phyloP scores from a whole-genome alignment of 163 green algal species.

The Chloromonas sp. region DNA sequence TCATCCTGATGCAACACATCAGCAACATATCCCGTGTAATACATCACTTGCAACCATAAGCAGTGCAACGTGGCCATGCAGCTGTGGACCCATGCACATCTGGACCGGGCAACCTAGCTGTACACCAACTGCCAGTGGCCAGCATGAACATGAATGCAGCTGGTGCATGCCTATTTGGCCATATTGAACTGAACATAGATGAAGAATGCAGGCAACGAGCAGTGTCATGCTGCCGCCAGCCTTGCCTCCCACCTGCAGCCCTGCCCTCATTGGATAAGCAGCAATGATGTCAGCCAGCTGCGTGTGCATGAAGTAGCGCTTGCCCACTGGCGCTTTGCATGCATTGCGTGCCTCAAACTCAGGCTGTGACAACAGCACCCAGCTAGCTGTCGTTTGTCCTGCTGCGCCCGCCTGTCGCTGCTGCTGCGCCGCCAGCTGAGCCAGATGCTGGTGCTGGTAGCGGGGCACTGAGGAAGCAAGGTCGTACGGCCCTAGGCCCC shows the following conservation, averaged over 20 bases:
- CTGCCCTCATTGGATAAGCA: slow-evolving; percentile 63
- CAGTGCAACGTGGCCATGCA: no score
- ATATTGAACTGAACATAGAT: no score
- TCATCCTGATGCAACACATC: slow-evolving; percentile 25
- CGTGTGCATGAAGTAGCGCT: slow-evolving; percentile 90
- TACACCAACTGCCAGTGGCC: no score
- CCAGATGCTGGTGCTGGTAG: not conserved
- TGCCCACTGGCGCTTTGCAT: slow-evolving; percentile 62
- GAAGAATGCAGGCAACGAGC: no score
- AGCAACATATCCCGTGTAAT: not conserved
- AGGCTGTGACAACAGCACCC: slow-evolving; percentile 42
- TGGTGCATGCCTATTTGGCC: no score
- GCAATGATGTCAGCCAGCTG: slow-evolving; percentile 82
- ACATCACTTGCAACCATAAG: not conserved
- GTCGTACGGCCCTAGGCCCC: not conserved
- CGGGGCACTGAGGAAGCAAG: slow-evolving; percentile 6
- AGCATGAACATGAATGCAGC: no score
- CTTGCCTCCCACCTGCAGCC: slow-evolving; percentile 17
- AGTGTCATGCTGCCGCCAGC: not conserved
- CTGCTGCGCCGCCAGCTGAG: slow-evolving; percentile 4
- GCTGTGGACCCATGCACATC: no score
- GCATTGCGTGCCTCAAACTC: slow-evolving; percentile 67
- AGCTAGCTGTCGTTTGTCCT: not conserved
- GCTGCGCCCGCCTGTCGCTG: not conserved
- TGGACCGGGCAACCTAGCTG: no score